Evolutionary conservation across 306 rosid genomes (phyloP), one percentile per base, ranked within the genome.

Genomic region (Canavalia gladiata): DNA sequence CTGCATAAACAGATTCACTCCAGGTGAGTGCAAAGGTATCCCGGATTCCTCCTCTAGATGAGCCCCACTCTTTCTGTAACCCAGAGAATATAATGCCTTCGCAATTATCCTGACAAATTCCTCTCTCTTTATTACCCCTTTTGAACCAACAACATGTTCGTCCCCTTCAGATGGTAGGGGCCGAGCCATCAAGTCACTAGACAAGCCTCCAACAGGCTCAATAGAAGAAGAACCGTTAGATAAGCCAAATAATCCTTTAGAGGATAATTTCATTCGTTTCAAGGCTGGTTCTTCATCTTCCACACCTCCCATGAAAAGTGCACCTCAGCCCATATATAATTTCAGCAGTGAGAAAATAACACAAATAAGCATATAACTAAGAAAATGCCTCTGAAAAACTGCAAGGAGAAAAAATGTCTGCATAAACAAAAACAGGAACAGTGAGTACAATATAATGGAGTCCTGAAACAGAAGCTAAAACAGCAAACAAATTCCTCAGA

Each of bases 261-360:
- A 82, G 58, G 91, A 90, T 58, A 94, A 58, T 78, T 91, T 96
- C 94, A 96, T 84, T 18, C 99, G 98, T 89, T 96, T 96, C 54
- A 89, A 85, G 46, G 94, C 97, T 92, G 99, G 99, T 87, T 93
- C 98, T 89, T 94, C 99, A 94, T 96, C 98, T 72, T 88, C 98
- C 88, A 92, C 94, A 90, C 99, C 98, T 90, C 99, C 99, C 99
- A 96, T 96, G 97, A 93, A 95, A 96, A 85, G 98, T 82, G 76
- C 87, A 86, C 94, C 94, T 96, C 98, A 96, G 97, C 94, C 99
- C 99, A 96, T 96, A 88, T 86, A 95, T 90, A 82, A 74, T 75
- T 86, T 76, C 82, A 77, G 65, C 51, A 54, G 79, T 8, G 64
- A 79, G 72, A 71, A 57, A 87, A 79, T 81, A 82, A 79, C 12